Base-by-base conservation (phyloP, 2,329 filamentous ascomycete genomes). In the Cladophialophora exuberans region DNA sequence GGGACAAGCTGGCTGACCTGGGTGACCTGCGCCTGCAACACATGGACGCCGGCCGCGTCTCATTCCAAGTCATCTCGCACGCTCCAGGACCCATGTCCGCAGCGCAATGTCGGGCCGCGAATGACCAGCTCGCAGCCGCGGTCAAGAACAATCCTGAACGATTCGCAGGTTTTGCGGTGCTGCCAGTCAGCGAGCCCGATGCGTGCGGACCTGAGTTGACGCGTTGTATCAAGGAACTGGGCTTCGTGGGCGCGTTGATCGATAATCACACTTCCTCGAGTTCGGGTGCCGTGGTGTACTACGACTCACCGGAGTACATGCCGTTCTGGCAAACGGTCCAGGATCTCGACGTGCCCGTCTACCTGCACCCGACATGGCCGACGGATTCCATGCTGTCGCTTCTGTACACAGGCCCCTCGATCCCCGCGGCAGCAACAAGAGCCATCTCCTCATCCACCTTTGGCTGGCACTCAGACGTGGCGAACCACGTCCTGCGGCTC, bases 341-440 rank as follows among this genome's bases (percentile, higher is more conserved):
- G 38, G 70, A 75, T n/a, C 69, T 82, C 0, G 73, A 79, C 54
- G 76, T 79, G 1, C 76, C 79, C 0, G 68, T 81, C 28, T 82
- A 82, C 62, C 68, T 82, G 18, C 79, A 82, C 56, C 79, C 79
- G 6, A 73, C 72, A 0, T 74, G 70, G 62, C 69, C 75, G 18
- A 69, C 69, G 20, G 71, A 67, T 36, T 66, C 64, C 49, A 72
- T 64, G 72, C 69, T 48, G 42, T 72, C 54, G 62, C 70, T 30
- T 64, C 70, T 49, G 62, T 78, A 72, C 69, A 35, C 64, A n/a
- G 74, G 74, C 5, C 22, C 33, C 4, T 52, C 38, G 41, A 48
- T 54, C 26, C 45, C 56, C 18, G 2, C 9, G 1, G 41, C 48
- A 10, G 56, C 59, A 7, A 22, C 43, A 2, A 56, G 41, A 15